Conservation (phyloP, 768 basidiomycete species). For the Hygrophoropsis aurantiaca region DNA sequence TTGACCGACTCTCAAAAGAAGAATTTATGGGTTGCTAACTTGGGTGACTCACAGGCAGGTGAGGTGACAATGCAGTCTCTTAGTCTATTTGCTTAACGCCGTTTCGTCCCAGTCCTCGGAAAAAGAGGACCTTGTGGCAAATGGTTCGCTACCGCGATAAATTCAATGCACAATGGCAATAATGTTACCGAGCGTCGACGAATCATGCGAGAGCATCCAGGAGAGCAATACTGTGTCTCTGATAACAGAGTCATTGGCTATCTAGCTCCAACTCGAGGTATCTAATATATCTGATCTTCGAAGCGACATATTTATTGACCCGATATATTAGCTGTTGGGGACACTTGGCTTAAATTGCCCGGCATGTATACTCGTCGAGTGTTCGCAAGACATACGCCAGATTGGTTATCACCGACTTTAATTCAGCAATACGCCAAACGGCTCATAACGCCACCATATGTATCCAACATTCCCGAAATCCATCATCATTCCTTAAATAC, state of each 20-base stretch:
- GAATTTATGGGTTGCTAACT: conserved; percentile 33
- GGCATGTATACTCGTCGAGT: conserved; percentile 29
- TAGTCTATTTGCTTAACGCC: background rate
- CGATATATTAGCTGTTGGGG: conserved; percentile 30
- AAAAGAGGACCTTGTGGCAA: conserved; percentile 15
- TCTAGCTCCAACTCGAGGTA: conserved; percentile 38
- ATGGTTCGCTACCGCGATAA: conserved; percentile 22
- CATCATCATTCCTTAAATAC: conserved; percentile 32
- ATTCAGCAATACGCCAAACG: conserved; percentile 29
- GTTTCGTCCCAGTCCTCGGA: conserved; percentile 21
- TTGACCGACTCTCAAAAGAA: conserved; percentile 26
- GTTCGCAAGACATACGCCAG: conserved; percentile 23
- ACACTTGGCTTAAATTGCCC: conserved; percentile 35
- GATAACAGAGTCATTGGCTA: conserved; percentile 37
- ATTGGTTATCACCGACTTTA: conserved; percentile 20
- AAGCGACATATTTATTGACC: background rate
- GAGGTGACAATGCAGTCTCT: background rate
- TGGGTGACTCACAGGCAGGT: conserved; percentile 38
- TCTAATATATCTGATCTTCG: conserved; percentile 8
- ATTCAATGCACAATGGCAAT: conserved; percentile 28
- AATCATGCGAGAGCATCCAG: conserved; percentile 28
- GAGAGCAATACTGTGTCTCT: conserved; percentile 27
- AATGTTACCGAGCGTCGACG: conserved; percentile 27
- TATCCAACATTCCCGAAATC: conserved; percentile 42
- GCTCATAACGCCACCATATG: conserved; percentile 46